Evolutionary conservation across 768 basidiomycete genomes (phyloP), one percentile per base, ranked within the genome.

Genomic region (Leccinum incarnatum): DNA sequence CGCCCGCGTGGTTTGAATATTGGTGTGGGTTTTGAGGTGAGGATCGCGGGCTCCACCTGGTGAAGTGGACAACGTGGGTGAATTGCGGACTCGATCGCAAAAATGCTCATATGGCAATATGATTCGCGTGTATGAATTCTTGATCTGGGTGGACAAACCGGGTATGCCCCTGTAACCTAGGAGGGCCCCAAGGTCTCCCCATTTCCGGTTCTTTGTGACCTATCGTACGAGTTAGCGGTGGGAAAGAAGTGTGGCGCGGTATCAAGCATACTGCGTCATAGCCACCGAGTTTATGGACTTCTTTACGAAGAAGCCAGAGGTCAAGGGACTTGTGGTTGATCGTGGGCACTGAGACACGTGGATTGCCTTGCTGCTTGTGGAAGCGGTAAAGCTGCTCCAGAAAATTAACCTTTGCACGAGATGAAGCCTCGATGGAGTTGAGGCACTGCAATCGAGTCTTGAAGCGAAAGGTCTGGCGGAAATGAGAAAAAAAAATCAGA

Each of bases 21-120:
- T 81, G 19, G 68, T 67, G 66, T 84, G 83, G 34, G 81, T 86
- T 74, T 82, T 87, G 55, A 83, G 73, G 48, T 81, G 82, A 62
- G 81, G 71, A 57, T 78, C 74, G 9, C 81, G 78, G 56, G 77
- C 77, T 57, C 78, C 74, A 51, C 63, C 54, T 14, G 70, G 70
- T 48, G 69, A 67, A 40, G 74, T 71, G 15, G 80, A 78, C 54
- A 80, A 62, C 12, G 72, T 68, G 21, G 88, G 83, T 30, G 86
- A 86, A 66, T 83, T 87, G 59, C 85, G 83, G 48, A 87, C 90
- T 51, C 86, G 83, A 51, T 88, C 84, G 57, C 86, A 88, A 72
- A 93, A 98, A 67, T 91, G 85, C 68, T 98, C 96, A 67, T 93
- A 99, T n/a, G 97, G 97, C 47, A 94, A 82, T 65, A 99, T 91